phyloP scores from a whole-genome alignment of 306 rosid genomes.

The Corylus heterophylla region DNA sequence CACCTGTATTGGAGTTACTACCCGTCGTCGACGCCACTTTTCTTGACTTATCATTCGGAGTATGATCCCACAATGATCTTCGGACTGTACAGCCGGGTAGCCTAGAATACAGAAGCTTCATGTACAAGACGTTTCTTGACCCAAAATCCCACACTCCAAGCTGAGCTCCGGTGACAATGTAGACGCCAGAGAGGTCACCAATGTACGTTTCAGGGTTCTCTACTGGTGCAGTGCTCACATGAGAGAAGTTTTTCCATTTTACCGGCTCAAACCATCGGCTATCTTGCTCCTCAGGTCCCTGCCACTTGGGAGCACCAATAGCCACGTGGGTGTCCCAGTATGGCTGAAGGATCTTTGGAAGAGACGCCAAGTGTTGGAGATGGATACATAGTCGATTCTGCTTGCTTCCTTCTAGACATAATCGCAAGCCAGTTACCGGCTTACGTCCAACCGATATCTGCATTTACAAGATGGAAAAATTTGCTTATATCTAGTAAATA shows the following conservation, averaged over 20 bases:
- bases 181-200: constrained; percentile 60
- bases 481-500: neutral
- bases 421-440: constrained; percentile 78
- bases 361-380: constrained; percentile 73
- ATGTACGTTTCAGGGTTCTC: constrained; percentile 70
- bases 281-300: constrained; percentile 86
- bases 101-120: constrained; percentile 75
- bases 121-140: constrained; percentile 66
- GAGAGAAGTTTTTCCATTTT: constrained; percentile 84
- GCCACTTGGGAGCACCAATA: constrained; percentile 92
- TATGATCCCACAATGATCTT: constrained; percentile 80
- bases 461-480: constrained; percentile 21
- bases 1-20: constrained; percentile 29
- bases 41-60: constrained; percentile 35
- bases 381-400: constrained; percentile 73
- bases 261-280: constrained; percentile 90
- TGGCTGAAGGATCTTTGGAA: constrained; percentile 75
- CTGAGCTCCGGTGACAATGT: constrained; percentile 79
- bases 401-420: constrained; percentile 77
- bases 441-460: constrained; percentile 86
- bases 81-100: constrained; percentile 73
- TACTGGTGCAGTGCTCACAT: constrained; percentile 82
- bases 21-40: constrained; percentile 28
- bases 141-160: constrained; percentile 94
- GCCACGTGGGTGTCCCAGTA: constrained; percentile 76